Evolutionary conservation across 805 yeast species (phyloP).

Genomic region (Candida corydali): DNA sequence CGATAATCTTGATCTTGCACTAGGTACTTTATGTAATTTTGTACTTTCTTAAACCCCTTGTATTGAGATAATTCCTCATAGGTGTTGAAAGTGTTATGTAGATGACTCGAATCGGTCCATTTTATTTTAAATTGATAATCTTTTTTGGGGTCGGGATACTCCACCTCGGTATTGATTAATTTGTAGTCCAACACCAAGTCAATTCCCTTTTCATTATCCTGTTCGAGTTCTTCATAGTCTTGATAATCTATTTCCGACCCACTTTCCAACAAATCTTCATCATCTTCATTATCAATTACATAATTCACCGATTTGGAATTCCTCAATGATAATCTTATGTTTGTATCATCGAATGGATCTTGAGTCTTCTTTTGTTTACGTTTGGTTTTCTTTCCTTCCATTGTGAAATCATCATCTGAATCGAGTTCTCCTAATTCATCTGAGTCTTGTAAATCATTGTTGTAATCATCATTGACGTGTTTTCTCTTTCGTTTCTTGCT

Average conservation of each 20-base stretch:
- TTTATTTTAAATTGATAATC: slow-evolving; percentile 64
- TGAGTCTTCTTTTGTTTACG: slow-evolving; percentile 17
- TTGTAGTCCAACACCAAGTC: slow-evolving; percentile 41
- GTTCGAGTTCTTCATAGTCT: slow-evolving; percentile 30
- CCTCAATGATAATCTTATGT: slow-evolving; percentile 76
- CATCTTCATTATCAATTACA: slow-evolving; percentile 65
- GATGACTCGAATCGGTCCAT: slow-evolving; percentile 84
- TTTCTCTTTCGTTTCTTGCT: slow-evolving; percentile 20
- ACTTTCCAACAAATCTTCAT: slow-evolving; percentile 44
- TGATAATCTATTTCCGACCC: slow-evolving; percentile 33
- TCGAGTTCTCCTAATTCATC: slow-evolving; percentile 9
- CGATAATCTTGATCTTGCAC: slow-evolving; percentile 72
- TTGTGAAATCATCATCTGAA: slow-evolving; percentile 16
- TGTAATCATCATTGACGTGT: slow-evolving; percentile 13
- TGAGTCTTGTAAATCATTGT: slow-evolving; percentile 14
- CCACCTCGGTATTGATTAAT: slow-evolving; percentile 30
- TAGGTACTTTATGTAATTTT: slow-evolving; percentile 80
- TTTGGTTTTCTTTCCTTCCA: slow-evolving; percentile 22
- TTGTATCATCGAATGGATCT: slow-evolving; percentile 17
- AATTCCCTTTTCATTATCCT: slow-evolving; percentile 31
- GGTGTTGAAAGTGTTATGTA: slow-evolving; percentile 93
- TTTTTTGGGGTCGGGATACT: slow-evolving; percentile 51
- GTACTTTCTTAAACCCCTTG: slow-evolving; percentile 82
- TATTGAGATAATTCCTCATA: slow-evolving; percentile 48
- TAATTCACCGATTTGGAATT: slow-evolving; percentile 68